A percentile compares a stretch with the other conserved stretches of the same genome.
These are phyloP conservation scores for Pneumocystis carinii DNA, from an alignment of 1,139 yeast genomes.

Conservation along the genomic window DNA sequence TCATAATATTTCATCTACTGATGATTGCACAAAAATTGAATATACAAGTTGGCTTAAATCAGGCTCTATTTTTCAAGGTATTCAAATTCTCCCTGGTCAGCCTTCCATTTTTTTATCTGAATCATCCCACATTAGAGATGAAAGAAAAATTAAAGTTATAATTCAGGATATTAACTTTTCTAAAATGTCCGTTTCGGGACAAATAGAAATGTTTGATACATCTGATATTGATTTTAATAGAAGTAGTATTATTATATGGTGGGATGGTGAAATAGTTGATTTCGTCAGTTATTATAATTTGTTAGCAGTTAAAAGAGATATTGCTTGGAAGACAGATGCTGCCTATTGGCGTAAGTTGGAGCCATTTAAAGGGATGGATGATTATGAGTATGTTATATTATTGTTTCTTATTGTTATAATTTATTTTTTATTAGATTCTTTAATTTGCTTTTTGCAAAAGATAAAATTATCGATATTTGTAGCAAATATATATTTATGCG, in stretches of 20 bases:
- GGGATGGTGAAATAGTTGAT: not conserved
- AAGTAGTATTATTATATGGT: not conserved
- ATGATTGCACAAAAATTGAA: not conserved
- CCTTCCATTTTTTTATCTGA: not conserved
- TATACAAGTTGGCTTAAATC: not conserved
- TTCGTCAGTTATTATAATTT: not conserved
- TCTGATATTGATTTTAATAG: not conserved
- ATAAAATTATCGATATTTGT: not conserved
- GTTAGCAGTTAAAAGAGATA: not conserved
- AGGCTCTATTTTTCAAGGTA: not conserved
- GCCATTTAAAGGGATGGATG: not conserved
- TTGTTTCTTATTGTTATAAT: not conserved
- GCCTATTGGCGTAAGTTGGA: not conserved
- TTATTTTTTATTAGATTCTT: not conserved
- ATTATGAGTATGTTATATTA: not conserved
- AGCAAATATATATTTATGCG: constrained; percentile 1
- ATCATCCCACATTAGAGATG: not conserved
- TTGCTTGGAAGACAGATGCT: not conserved
- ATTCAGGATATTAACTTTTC: not conserved
- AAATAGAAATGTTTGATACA: not conserved
- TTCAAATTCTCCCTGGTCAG: not conserved
- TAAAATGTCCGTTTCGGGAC: not conserved
- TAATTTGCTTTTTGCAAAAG: not conserved
- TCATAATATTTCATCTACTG: not conserved
- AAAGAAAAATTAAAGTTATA: not conserved